Evolutionary conservation across 805 yeast species (phyloP).

Genomic region (Barnettozyma pratensis): DNA sequence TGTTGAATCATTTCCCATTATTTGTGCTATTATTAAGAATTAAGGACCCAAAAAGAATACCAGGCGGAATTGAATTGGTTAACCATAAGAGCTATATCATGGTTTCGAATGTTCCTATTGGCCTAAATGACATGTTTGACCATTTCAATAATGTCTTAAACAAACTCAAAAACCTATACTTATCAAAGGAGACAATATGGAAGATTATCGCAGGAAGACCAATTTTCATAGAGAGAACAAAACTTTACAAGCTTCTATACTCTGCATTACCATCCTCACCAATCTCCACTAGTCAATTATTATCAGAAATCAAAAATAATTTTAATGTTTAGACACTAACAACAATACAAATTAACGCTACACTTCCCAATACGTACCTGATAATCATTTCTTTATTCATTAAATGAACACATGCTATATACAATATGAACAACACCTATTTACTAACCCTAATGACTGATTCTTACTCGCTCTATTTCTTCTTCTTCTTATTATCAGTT

Average conservation of each 20-base stretch:
- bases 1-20: constrained; percentile 79
- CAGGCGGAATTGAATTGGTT: constrained; percentile 47
- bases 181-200: constrained; percentile 35
- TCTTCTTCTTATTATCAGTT: constrained; percentile 37
- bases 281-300: constrained; percentile 2
- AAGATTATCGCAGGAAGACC: constrained; percentile 40
- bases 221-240: constrained; percentile 40
- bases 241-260: constrained; percentile 46
- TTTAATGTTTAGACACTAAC: neutral
- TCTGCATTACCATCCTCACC: constrained; percentile 42
- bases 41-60: constrained; percentile 70
- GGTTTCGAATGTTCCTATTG: constrained; percentile 41
- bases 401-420: constrained; percentile 7
- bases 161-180: constrained; percentile 36
- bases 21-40: constrained; percentile 74
- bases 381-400: neutral
- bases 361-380: too few species aligned
- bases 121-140: constrained; percentile 38
- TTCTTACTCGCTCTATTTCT: constrained; percentile 19
- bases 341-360: neutral
- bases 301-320: constrained; percentile 2
- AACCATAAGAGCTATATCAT: constrained; percentile 19
- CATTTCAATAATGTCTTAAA: constrained; percentile 40
- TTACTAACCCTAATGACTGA: neutral
- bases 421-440: constrained; percentile 1